A percentile compares a stretch with the other conserved stretches of the same genome.
Evolutionary conservation across 257 asterid species (phyloP).

Genomic region (Primulina eburnea): DNA sequence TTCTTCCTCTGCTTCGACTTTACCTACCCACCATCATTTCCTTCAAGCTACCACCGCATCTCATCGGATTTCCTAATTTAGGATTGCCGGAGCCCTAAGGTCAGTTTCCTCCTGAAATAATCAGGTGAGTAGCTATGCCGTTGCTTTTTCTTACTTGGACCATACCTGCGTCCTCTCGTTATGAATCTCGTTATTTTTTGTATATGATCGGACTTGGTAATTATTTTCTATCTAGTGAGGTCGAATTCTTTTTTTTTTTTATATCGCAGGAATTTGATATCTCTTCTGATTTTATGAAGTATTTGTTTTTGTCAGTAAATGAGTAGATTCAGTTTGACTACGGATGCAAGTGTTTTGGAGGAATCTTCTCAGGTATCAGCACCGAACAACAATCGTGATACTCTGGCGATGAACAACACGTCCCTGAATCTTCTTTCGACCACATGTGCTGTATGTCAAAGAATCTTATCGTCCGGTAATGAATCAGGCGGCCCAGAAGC

Average conservation of each 20-base stretch:
- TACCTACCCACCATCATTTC: too few species aligned
- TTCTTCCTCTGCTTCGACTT: too few species aligned
- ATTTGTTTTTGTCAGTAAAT: not conserved
- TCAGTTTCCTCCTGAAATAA: not conserved
- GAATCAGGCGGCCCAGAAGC: slow-evolving; percentile 46
- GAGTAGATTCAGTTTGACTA: not conserved
- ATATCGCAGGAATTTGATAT: not conserved
- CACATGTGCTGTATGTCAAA: slow-evolving; percentile 63
- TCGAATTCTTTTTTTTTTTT: too few species aligned
- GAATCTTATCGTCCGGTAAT: slow-evolving; percentile 37
- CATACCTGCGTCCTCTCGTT: not conserved
- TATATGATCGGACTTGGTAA: too few species aligned
- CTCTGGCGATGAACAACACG: slow-evolving; percentile 25
- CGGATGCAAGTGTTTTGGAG: slow-evolving; percentile 33
- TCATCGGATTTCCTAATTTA: not conserved
- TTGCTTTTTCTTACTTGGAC: not conserved
- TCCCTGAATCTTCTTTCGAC: slow-evolving; percentile 17
- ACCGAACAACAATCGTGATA: slow-evolving; percentile 24
- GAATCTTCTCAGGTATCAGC: slow-evolving; percentile 36
- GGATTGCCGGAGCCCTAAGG: not conserved
- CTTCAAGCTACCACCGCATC: not conserved
- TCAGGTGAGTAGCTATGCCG: not conserved
- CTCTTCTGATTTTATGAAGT: not conserved
- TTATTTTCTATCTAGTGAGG: not conserved
- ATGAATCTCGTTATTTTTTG: too few species aligned